phyloP scores from a whole-genome alignment of 2,329 filamentous ascomycete species.

The Aureobasidium sp. region DNA sequence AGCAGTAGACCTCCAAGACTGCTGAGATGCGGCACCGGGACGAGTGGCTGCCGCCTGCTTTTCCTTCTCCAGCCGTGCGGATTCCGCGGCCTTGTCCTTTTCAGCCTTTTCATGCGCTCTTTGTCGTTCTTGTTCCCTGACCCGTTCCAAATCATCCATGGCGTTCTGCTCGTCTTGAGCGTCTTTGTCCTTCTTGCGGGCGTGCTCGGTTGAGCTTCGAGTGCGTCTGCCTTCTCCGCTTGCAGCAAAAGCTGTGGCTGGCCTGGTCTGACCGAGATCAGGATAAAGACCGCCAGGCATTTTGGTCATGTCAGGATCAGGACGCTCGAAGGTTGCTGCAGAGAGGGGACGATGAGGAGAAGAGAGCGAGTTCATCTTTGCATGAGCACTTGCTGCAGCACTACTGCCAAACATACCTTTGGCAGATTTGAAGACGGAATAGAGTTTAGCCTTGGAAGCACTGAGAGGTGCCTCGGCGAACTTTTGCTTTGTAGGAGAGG shows the following conservation, averaged over 20 bases:
- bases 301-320: constrained; percentile 19
- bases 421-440: constrained; percentile 82
- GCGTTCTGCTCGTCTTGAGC: constrained; percentile 55
- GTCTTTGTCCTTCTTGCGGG: constrained; percentile 57
- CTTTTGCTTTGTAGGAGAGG: constrained; percentile 46
- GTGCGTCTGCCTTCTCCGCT: constrained; percentile 40
- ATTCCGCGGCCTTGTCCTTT: constrained; percentile 33
- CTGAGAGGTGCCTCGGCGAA: constrained; percentile 73
- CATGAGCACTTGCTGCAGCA: constrained; percentile 51
- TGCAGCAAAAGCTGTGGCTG: neutral
- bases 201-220: constrained; percentile 53
- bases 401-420: constrained; percentile 79
- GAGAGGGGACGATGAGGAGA: constrained; percentile 8
- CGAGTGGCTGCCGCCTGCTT: constrained; percentile 22
- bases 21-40: constrained; percentile 15
- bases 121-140: constrained; percentile 62
- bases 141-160: constrained; percentile 60
- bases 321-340: constrained; percentile 4
- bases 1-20: constrained; percentile 25
- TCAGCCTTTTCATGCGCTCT: constrained; percentile 55
- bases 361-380: constrained; percentile 47
- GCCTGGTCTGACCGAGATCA: constrained; percentile 14
- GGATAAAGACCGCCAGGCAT: constrained; percentile 31
- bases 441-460: constrained; percentile 86
- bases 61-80: constrained; percentile 32